phyloP scores from a whole-genome alignment of 2,329 filamentous ascomycete species.

The Capronia americana region DNA sequence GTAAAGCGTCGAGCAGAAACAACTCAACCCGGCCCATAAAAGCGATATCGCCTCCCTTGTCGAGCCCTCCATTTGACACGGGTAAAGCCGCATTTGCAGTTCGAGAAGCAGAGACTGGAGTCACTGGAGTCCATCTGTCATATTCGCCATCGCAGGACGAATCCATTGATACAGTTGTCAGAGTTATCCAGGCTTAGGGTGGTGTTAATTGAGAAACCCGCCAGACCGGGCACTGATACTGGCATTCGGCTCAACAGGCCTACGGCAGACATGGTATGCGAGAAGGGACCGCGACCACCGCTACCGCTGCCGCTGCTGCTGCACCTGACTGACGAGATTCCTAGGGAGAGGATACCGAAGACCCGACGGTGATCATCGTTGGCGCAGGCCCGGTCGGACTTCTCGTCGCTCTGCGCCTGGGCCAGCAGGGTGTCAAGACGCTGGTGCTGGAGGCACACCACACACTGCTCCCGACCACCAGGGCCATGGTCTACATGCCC shows the following conservation, averaged over 20 bases:
- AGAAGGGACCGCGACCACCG: neutral
- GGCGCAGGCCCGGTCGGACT: slow-evolving; percentile 51
- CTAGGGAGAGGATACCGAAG: neutral
- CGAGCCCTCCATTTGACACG: neutral
- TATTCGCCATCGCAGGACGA: neutral
- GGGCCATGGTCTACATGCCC: slow-evolving; percentile 53
- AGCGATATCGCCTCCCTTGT: neutral
- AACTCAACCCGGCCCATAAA: neutral
- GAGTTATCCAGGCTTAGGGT: too few species aligned
- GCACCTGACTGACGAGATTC: neutral
- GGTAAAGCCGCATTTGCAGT: neutral
- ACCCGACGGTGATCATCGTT: slow-evolving; percentile 32
- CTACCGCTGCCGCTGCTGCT: neutral
- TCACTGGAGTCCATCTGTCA: neutral
- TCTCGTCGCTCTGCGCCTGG: slow-evolving; percentile 49
- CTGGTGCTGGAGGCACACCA: slow-evolving; percentile 43
- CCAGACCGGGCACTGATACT: too few species aligned
- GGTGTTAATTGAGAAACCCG: too few species aligned
- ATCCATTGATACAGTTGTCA: neutral
- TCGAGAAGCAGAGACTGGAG: neutral
- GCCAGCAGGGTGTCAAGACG: slow-evolving; percentile 44
- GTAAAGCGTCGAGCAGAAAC: too few species aligned
- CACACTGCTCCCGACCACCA: slow-evolving; percentile 45
- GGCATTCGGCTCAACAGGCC: neutral
- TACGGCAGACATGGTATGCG: neutral